Evolutionary conservation across 1,139 yeast genomes (phyloP).

Genomic region (Kodamaea arcana): DNA sequence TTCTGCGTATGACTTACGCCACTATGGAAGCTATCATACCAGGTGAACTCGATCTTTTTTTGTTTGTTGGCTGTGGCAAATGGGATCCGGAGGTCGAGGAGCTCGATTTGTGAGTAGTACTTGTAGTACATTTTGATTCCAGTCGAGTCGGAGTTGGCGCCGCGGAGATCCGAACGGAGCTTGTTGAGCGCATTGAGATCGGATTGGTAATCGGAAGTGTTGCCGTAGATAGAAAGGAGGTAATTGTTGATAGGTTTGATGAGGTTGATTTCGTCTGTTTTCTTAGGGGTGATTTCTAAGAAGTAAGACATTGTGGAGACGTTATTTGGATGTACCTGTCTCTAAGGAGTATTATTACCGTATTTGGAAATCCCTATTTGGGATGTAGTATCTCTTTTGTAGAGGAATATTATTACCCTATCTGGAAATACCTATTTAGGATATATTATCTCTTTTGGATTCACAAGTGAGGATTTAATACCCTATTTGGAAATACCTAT

Average conservation of each 20-base stretch:
- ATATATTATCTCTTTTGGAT: too few species aligned
- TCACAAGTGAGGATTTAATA: too few species aligned
- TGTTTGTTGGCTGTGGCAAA: constrained; percentile 51
- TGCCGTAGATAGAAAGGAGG: constrained; percentile 62
- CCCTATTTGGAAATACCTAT: too few species aligned
- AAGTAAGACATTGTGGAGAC: too few species aligned
- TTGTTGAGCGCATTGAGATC: constrained; percentile 56
- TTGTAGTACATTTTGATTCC: constrained; percentile 54
- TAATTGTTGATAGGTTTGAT: constrained; percentile 55
- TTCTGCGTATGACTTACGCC: constrained; percentile 39
- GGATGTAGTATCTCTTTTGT: too few species aligned
- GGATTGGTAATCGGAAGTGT: constrained; percentile 50
- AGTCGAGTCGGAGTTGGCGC: constrained; percentile 49
- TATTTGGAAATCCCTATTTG: too few species aligned
- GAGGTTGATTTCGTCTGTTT: constrained; percentile 67
- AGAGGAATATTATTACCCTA: too few species aligned
- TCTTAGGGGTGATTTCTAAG: constrained; percentile 43
- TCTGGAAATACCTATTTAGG: too few species aligned
- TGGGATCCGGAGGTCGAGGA: constrained; percentile 73
- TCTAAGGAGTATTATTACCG: too few species aligned
- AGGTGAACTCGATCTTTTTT: constrained; percentile 58
- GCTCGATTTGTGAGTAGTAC: constrained; percentile 80
- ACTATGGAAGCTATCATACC: constrained; percentile 71
- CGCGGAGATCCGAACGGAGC: constrained; percentile 59
- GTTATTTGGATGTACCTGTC: too few species aligned